phyloP scores from a whole-genome alignment of 768 basidiomycete genomes.

The Rhodotorula sphaerocarpa region DNA sequence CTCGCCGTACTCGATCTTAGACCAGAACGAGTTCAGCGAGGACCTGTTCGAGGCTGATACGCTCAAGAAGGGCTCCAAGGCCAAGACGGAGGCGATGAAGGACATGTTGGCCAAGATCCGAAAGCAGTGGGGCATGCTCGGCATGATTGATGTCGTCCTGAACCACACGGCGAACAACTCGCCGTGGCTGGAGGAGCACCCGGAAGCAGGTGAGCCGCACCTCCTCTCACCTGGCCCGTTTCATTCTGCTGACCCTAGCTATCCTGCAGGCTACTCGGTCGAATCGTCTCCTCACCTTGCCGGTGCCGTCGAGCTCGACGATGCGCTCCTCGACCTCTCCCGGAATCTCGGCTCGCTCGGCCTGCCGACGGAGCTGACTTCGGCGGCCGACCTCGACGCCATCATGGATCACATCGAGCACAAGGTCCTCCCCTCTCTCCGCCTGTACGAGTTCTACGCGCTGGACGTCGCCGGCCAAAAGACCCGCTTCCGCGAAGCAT shows the following conservation, averaged over 20 bases:
- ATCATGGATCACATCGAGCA: conserved; percentile 59
- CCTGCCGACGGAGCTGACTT: conserved; percentile 63
- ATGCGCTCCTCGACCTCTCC: conserved; percentile 75
- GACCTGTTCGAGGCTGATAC: conserved; percentile 52
- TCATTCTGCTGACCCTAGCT: no score
- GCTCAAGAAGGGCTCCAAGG: conserved; percentile 18
- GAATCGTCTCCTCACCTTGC: conserved; percentile 80
- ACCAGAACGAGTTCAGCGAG: conserved; percentile 77
- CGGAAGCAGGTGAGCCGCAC: conserved; percentile 85
- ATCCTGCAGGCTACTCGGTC: conserved; percentile 86
- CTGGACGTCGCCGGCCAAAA: conserved; percentile 64
- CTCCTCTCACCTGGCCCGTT: no score
- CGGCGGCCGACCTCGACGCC: conserved; percentile 58
- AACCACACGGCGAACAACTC: conserved; percentile 97
- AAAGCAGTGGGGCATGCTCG: conserved; percentile 79
- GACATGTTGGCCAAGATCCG: conserved; percentile 57
- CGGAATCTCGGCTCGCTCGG: conserved; percentile 55
- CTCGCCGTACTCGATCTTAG: conserved; percentile 86
- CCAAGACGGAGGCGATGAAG: conserved; percentile 42
- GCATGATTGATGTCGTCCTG: conserved; percentile 87
- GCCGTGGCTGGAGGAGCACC: conserved; percentile 82
- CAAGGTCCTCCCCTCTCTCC: conserved; percentile 53
- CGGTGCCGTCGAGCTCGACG: conserved; percentile 86
- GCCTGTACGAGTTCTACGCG: conserved; percentile 92
- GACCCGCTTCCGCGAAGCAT: conserved; percentile 52